phyloP scores from a whole-genome alignment of 768 basidiomycete genomes.

The Hortiboletus campestris region DNA sequence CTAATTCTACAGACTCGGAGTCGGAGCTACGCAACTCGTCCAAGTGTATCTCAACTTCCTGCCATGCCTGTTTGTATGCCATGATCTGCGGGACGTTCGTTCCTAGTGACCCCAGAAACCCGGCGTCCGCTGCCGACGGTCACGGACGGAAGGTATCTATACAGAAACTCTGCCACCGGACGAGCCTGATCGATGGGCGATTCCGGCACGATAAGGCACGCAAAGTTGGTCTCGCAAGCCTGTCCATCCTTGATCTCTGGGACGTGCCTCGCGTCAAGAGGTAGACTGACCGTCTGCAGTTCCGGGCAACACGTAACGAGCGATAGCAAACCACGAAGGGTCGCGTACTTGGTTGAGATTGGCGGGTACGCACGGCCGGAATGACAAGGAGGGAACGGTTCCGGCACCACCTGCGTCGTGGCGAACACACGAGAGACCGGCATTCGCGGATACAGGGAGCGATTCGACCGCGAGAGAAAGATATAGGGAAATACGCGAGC shows the following conservation, averaged over 20 bases:
- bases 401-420: too few species aligned
- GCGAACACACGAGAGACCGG: too few species aligned
- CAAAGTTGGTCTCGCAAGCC: neutral
- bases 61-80: conserved; percentile 4
- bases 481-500: too few species aligned
- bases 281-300: neutral
- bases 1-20: too few species aligned
- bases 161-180: conserved; percentile 14
- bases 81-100: neutral
- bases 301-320: neutral
- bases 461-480: too few species aligned
- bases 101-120: neutral
- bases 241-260: neutral
- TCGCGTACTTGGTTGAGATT: conserved; percentile 3
- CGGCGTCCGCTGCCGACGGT: neutral
- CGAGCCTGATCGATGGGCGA: conserved; percentile 9
- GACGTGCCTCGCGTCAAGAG: conserved; percentile 14
- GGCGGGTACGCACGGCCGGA: conserved; percentile 2
- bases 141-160: conserved; percentile 1
- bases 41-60: neutral
- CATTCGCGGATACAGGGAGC: too few species aligned
- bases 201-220: neutral
- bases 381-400: too few species aligned
- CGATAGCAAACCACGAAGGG: conserved; percentile 6
- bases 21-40: neutral